Conservation (phyloP, 345 rosid genomes). For the Streptanthus diversifolius region DNA sequence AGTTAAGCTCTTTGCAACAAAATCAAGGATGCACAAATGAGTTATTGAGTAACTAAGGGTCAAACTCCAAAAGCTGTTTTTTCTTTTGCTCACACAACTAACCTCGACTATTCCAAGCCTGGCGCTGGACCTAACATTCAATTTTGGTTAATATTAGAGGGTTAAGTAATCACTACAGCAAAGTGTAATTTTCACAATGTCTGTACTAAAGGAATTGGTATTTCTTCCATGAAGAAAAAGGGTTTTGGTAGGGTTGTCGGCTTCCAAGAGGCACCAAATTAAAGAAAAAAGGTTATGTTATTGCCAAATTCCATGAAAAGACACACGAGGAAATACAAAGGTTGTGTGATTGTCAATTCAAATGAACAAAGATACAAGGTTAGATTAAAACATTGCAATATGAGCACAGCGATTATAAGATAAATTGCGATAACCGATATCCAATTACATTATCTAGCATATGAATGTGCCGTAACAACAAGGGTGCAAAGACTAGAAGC, state of each 20-base stretch:
- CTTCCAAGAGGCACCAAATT: not conserved
- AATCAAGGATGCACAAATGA: slow-evolving; percentile 3
- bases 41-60: not conserved
- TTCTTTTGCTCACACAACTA: not conserved
- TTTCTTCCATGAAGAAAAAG: not conserved
- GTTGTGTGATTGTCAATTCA: not conserved
- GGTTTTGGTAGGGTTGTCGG: not conserved
- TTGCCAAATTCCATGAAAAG: not conserved
- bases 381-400: not conserved
- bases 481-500: not conserved
- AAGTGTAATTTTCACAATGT: not conserved
- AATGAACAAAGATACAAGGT: not conserved
- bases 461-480: not conserved
- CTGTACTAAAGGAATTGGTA: not conserved
- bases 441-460: not conserved
- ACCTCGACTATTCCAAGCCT: not conserved
- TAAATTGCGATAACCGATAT: not conserved
- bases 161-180: not conserved
- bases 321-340: no score
- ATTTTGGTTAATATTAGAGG: not conserved
- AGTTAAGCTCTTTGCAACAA: slow-evolving; percentile 5
- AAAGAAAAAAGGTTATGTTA: not conserved
- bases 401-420: not conserved
- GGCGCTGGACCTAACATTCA: not conserved
- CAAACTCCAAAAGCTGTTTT: not conserved